A percentile compares a stretch with the other conserved stretches of the same genome.
Evolutionary conservation across 345 rosid species (phyloP).

Genomic region (Camelina sativa): DNA sequence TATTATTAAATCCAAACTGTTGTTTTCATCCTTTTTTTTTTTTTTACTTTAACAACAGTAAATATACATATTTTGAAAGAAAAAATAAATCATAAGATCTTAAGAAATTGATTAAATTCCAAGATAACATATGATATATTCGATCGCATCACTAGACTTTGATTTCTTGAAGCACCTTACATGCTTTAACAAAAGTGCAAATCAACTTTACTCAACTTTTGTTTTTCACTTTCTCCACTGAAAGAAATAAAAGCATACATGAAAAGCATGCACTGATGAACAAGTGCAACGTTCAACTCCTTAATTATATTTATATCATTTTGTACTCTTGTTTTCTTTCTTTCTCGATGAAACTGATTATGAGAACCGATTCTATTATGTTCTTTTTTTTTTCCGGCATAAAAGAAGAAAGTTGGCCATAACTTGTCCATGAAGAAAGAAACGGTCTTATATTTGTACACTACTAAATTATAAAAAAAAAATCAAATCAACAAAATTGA

Average conservation of each 20-base stretch:
- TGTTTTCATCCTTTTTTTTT: constrained; percentile 5
- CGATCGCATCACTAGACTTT: constrained; percentile 38
- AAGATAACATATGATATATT: constrained; percentile 37
- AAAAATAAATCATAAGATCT: neutral
- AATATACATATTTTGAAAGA: neutral
- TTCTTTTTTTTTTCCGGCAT: constrained; percentile 15
- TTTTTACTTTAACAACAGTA: neutral
- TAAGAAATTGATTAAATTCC: neutral
- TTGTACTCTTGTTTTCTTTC: too few relatives aligned
- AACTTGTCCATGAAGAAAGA: constrained; percentile 45
- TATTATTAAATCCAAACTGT: neutral
- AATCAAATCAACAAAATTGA: constrained; percentile 18
- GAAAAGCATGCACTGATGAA: constrained; percentile 42
- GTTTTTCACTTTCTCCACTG: constrained; percentile 42
- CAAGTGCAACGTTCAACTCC: constrained; percentile 45
- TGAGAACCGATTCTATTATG: constrained; percentile 41
- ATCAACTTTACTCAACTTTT: constrained; percentile 37
- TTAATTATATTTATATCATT: neutral
- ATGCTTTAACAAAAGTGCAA: constrained; percentile 43
- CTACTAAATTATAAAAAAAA: neutral
- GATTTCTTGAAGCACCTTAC: constrained; percentile 40
- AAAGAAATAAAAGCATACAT: constrained; percentile 40
- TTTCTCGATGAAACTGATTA: too few relatives aligned
- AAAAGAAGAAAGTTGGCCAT: constrained; percentile 34
- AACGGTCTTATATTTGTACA: constrained; percentile 23